Percentiles rank a stretch among this genome's conserved stretches.
phyloP scores from a whole-genome alignment of 1,139 yeast species.

The Debaryomycetaceae sp. region DNA sequence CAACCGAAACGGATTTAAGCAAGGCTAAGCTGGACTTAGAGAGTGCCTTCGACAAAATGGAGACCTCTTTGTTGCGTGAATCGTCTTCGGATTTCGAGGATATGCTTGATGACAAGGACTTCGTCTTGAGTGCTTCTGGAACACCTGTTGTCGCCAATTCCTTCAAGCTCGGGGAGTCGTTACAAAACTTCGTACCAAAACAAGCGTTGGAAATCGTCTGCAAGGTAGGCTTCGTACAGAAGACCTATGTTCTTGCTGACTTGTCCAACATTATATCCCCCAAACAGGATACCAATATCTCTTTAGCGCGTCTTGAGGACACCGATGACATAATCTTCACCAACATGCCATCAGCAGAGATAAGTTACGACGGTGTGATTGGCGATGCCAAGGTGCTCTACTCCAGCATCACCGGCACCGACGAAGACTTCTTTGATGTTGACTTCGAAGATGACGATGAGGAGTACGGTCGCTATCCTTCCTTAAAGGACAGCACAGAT shows the following conservation, averaged over 20 bases:
- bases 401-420: conserved; percentile 79
- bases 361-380: conserved; percentile 86
- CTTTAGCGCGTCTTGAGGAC: conserved; percentile 28
- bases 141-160: conserved; percentile 67
- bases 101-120: conserved; percentile 51
- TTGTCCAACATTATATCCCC: conserved; percentile 38
- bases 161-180: conserved; percentile 79
- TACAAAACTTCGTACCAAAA: conserved; percentile 79
- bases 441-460: conserved; percentile 93
- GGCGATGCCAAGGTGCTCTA: conserved; percentile 78
- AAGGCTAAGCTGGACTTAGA: conserved; percentile 77
- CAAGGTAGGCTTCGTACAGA: conserved; percentile 79
- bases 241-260: conserved; percentile 49
- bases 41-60: conserved; percentile 77
- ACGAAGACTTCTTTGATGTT: conserved; percentile 92
- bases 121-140: conserved; percentile 54
- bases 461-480: conserved; percentile 13
- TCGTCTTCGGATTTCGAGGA: conserved; percentile 49
- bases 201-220: conserved; percentile 74
- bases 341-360: conserved; percentile 75
- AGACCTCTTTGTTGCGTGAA: conserved; percentile 75
- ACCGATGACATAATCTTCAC: conserved; percentile 55
- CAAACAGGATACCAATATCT: conserved; percentile 29
- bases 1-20: conserved; percentile 63
- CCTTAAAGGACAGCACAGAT: conserved; percentile 6